phyloP scores from a whole-genome alignment of 352 stramenopile genomes.

The Phytophthora ohioensis region DNA sequence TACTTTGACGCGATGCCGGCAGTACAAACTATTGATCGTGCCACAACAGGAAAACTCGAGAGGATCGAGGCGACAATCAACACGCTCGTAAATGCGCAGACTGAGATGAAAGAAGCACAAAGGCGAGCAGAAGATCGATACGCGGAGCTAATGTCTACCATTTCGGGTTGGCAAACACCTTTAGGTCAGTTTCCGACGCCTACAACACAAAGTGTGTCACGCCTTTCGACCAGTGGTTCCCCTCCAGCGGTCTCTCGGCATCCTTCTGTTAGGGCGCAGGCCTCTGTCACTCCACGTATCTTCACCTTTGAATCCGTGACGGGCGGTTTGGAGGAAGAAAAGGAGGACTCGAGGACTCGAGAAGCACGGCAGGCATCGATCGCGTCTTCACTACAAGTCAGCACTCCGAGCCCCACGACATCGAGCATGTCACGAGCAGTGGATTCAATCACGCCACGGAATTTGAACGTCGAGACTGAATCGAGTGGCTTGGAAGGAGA shows the following conservation, averaged over 20 bases:
- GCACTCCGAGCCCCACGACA: conserved; percentile 4
- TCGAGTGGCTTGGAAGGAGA: conserved; percentile 6
- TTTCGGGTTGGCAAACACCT: conserved; percentile 29
- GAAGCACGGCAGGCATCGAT: not conserved
- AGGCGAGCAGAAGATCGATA: conserved; percentile 42
- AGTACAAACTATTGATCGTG: conserved; percentile 28
- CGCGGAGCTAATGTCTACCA: conserved; percentile 45
- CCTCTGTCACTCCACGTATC: conserved; percentile 34
- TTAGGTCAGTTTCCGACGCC: conserved; percentile 3
- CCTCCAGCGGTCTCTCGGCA: conserved; percentile 1
- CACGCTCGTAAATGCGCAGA: conserved; percentile 42
- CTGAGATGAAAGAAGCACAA: conserved; percentile 60
- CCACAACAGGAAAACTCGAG: conserved; percentile 50
- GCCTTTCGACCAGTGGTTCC: conserved; percentile 9
- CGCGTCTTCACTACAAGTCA: conserved; percentile 10
- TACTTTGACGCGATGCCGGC: conserved; percentile 6
- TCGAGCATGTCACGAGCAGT: conserved; percentile 13
- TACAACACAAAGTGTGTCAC: conserved; percentile 16
- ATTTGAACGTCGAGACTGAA: conserved; percentile 43
- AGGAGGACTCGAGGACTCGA: not conserved
- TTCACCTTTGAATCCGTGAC: conserved; percentile 56
- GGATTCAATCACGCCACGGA: conserved; percentile 19
- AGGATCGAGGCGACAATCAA: conserved; percentile 59
- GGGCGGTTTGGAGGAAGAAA: conserved; percentile 10
- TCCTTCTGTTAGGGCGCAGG: conserved; percentile 19